Conservation (phyloP, 495 filamentous ascomycete species). For the Aspergillus ellipticus region DNA sequence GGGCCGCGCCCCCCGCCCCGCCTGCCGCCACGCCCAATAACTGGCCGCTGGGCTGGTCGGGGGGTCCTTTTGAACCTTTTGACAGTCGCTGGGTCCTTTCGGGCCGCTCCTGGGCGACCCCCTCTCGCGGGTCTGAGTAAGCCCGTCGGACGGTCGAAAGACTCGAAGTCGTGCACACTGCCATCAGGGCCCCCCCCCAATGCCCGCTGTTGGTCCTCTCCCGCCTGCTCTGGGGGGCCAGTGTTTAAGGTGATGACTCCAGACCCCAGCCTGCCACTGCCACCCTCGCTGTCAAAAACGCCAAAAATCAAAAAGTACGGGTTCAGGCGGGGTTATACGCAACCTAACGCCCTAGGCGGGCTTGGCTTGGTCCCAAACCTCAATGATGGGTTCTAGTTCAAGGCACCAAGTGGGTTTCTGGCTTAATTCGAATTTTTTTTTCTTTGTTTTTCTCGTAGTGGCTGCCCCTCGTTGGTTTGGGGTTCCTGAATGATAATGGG, state of each 20-base stretch:
- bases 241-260: background rate
- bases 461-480: background rate
- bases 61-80: slow-evolving; percentile 1
- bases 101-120: background rate
- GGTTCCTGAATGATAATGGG: background rate
- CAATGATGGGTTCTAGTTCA: slow-evolving; percentile 3
- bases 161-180: too few relatives aligned
- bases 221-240: too few relatives aligned
- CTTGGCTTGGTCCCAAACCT: background rate
- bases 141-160: too few relatives aligned
- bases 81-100: background rate
- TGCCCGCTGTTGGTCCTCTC: too few relatives aligned
- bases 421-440: background rate
- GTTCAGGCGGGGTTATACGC: background rate
- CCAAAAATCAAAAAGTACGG: background rate
- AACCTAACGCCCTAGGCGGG: background rate
- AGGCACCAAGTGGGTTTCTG: background rate
- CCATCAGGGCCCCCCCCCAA: too few relatives aligned
- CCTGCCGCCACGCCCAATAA: background rate
- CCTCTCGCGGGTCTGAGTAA: background rate
- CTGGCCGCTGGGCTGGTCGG: background rate
- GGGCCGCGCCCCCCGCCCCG: slow-evolving; percentile 12
- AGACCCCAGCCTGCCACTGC: too few relatives aligned
- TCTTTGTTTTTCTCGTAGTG: background rate
- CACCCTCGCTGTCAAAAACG: background rate